Percentiles rank a stretch among this genome's conserved stretches.
These are phyloP conservation scores for Melanomma pulvis-pyrius DNA, from an alignment of 495 filamentous ascomycete species.

Conservation along the genomic window DNA sequence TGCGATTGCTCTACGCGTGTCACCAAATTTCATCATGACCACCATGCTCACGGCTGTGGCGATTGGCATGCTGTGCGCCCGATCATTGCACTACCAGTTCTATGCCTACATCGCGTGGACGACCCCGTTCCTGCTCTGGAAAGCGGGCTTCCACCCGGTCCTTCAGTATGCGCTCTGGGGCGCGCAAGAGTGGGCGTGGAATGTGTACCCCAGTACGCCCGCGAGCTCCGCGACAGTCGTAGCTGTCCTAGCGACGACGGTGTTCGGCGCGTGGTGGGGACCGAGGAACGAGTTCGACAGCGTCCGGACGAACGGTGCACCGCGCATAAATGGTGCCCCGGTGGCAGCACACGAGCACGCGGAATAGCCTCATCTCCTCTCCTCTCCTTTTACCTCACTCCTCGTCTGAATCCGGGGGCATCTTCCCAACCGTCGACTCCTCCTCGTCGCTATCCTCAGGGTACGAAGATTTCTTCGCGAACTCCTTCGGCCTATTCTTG, in stretches of 20 bases:
- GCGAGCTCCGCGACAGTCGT: slow-evolving; percentile 79
- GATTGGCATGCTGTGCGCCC: slow-evolving; percentile 86
- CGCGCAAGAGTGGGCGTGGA: slow-evolving; percentile 95
- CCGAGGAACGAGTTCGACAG: slow-evolving; percentile 50
- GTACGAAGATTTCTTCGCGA: slow-evolving; percentile 63
- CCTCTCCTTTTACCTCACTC: slow-evolving; percentile 43
- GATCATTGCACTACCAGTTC: slow-evolving; percentile 96
- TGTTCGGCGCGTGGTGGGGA: slow-evolving; percentile 65
- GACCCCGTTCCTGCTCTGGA: slow-evolving; percentile 89
- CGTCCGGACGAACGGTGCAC: slow-evolving; percentile 11
- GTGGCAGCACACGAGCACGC: slow-evolving; percentile 22
- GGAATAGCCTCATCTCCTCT: slow-evolving; percentile 37
- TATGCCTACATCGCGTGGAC: slow-evolving; percentile 92
- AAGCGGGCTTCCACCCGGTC: slow-evolving; percentile 71
- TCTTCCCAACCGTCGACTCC: slow-evolving; percentile 75
- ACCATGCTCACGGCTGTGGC: slow-evolving; percentile 76
- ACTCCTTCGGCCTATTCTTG: slow-evolving; percentile 74
- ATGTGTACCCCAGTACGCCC: slow-evolving; percentile 88
- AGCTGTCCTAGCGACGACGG: slow-evolving; percentile 64
- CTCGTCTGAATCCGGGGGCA: slow-evolving; percentile 75
- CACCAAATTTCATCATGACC: slow-evolving; percentile 75
- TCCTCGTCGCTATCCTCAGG: slow-evolving; percentile 68
- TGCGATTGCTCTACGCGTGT: slow-evolving; percentile 60
- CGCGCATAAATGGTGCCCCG: slow-evolving; percentile 6
- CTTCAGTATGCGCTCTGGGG: slow-evolving; percentile 75